phyloP scores from a whole-genome alignment of 2,329 filamentous ascomycete genomes.

The Huntiella decipiens region DNA sequence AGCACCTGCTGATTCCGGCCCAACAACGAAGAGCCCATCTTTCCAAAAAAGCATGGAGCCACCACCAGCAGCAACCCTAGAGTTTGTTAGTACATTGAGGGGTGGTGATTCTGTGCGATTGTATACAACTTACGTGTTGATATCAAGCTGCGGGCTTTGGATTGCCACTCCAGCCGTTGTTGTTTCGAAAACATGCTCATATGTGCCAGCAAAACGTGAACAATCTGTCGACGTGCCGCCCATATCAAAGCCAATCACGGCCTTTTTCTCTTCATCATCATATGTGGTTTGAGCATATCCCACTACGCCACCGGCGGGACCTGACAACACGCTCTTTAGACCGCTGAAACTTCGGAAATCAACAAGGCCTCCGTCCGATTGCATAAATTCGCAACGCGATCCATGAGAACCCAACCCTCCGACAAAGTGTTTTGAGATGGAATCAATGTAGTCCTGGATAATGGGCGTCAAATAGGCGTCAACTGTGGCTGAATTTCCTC shows the following conservation, averaged over 20 bases:
- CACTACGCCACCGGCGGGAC: constrained; percentile 82
- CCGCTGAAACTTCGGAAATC: constrained; percentile 72
- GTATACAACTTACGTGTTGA: constrained; percentile 45
- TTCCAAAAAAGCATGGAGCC: constrained; percentile 71
- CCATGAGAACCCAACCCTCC: constrained; percentile 68
- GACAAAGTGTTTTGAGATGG: constrained; percentile 36
- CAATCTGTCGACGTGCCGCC: constrained; percentile 65
- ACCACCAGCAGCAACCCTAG: constrained; percentile 64
- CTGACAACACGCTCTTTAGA: constrained; percentile 67
- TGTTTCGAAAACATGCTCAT: constrained; percentile 88
- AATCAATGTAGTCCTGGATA: constrained; percentile 23
- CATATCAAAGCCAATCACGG: constrained; percentile 93
- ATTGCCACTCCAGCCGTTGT: constrained; percentile 89
- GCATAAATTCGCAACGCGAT: constrained; percentile 87
- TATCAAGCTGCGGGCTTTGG: constrained; percentile 79
- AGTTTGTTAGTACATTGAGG: neutral
- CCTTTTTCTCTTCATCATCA: constrained; percentile 60
- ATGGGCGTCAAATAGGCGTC: constrained; percentile 26
- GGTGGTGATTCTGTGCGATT: neutral
- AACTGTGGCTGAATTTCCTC: constrained; percentile 24
- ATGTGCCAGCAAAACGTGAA: constrained; percentile 68
- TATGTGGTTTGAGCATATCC: constrained; percentile 86
- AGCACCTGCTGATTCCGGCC: constrained; percentile 73
- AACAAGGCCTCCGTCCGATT: constrained; percentile 57
- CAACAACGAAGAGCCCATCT: constrained; percentile 79